These are phyloP conservation scores for Penicillium sp. DNA, from an alignment of 2,329 filamentous ascomycete genomes.

Conservation along the genomic window DNA sequence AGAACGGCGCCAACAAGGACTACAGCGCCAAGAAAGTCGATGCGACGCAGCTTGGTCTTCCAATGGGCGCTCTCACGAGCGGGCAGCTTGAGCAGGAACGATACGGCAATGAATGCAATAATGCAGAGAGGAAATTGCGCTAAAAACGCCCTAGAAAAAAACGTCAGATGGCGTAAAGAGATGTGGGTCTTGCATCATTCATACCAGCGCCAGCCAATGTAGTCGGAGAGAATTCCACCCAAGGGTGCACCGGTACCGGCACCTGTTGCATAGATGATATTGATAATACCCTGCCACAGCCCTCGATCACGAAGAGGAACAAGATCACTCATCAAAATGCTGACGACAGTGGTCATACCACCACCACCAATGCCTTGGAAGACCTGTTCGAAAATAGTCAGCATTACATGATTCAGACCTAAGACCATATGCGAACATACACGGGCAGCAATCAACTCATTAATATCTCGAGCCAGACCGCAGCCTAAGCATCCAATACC, in stretches of 20 bases:
- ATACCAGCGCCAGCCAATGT: conserved; percentile 72
- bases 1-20: conserved; percentile 65
- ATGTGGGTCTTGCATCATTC: conserved; percentile 19
- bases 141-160: conserved; percentile 60
- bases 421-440: conserved; percentile 37
- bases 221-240: conserved; percentile 69
- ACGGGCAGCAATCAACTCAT: conserved; percentile 64
- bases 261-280: conserved; percentile 69
- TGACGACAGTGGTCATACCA: conserved; percentile 68
- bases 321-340: conserved; percentile 68
- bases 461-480: conserved; percentile 62
- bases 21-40: conserved; percentile 72
- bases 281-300: conserved; percentile 71
- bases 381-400: conserved; percentile 34
- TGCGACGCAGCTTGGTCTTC: conserved; percentile 62
- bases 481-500: conserved; percentile 49
- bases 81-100: conserved; percentile 62
- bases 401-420: conserved; percentile 29
- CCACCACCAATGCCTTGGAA: conserved; percentile 66
- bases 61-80: conserved; percentile 58
- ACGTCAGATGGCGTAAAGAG: conserved; percentile 13
- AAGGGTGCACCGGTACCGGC: conserved; percentile 67
- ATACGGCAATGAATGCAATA: conserved; percentile 63
- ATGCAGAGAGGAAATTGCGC: conserved; percentile 68
- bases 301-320: conserved; percentile 68